Base-by-base conservation (phyloP, 2,329 filamentous ascomycete genomes). In the Colletotrichum tropicale region DNA sequence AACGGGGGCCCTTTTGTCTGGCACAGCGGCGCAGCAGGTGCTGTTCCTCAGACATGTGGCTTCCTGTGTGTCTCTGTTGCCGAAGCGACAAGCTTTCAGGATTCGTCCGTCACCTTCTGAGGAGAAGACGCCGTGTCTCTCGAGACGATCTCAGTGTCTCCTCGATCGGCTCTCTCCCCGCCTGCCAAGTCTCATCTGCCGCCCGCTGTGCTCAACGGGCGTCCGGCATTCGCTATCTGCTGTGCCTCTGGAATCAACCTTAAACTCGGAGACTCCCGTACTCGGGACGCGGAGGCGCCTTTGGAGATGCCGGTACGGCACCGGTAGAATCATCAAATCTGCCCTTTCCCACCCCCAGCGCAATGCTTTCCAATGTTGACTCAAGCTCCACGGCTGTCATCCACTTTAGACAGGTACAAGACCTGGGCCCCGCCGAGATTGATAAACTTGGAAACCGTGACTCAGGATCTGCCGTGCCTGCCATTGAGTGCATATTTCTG, bases 111-210 rank as follows among this genome's bases (percentile, higher is more conserved):
- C 43, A 8, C 26, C 18, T 55, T 36, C 16, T 26, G 55, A 58
- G 24, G 21, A 28, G 13, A 15, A 12, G 43, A 52, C 43, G 43
- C n/a, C 43, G n/a, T 21, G 43, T 52, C 58, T 21, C 70, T 58
- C 7, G 18, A 21, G n/a, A 21, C 16, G 58, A 62, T 64, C 61
- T 71, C 24, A 64, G 26, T 64, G 34, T 38, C 30, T 61, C 26
- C n/a, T 62, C 60, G 58, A 58, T 43, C 66, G 66, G 43, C 5
- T 64, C 30, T 66, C 48, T 66, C 48, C 66, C 71, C 56, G 56
- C 48, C 66, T 70, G 66, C 71, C 71, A 70, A 58, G 71, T 74
- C 66, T 48, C 66, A 70, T 74, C 66, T 74, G 71, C 71, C 71
- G 58, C 24, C 71, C 24, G 60, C 26, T 24, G 38, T 36, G 30